phyloP scores from a whole-genome alignment of 2,329 filamentous ascomycete species.

The Escovopsis sp. region DNA sequence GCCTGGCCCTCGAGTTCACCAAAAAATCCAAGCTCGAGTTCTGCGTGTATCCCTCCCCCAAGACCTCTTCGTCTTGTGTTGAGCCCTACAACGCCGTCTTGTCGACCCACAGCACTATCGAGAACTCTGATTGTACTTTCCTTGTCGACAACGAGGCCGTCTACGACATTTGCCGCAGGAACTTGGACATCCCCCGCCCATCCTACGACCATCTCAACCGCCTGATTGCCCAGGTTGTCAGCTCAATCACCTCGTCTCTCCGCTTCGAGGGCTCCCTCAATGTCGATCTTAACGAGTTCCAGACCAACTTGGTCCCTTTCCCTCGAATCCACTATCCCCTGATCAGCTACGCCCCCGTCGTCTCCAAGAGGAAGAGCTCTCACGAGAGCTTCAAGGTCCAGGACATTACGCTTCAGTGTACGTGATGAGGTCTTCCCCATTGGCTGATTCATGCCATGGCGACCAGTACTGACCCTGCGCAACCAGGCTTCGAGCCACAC shows the following conservation, averaged over 20 bases:
- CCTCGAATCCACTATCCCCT: slow-evolving; percentile 62
- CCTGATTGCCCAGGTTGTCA: slow-evolving; percentile 59
- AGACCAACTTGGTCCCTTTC: slow-evolving; percentile 62
- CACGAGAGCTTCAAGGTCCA: slow-evolving; percentile 81
- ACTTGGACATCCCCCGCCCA: slow-evolving; percentile 53
- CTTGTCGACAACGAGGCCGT: slow-evolving; percentile 62
- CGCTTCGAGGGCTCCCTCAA: slow-evolving; percentile 61
- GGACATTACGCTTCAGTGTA: slow-evolving; percentile 62
- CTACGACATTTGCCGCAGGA: slow-evolving; percentile 61
- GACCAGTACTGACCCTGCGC: slow-evolving; percentile 11
- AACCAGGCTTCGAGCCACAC: slow-evolving; percentile 56
- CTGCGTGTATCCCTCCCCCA: slow-evolving; percentile 55
- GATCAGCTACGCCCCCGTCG: slow-evolving; percentile 58
- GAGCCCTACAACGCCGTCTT: slow-evolving; percentile 63
- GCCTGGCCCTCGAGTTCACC: slow-evolving; percentile 57
- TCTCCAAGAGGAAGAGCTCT: slow-evolving; percentile 59
- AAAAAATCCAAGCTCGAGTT: slow-evolving; percentile 70
- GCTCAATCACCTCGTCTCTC: slow-evolving; percentile 58
- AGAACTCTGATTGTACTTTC: slow-evolving; percentile 70
- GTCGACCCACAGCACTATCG: slow-evolving; percentile 60
- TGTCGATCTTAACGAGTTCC: slow-evolving; percentile 64
- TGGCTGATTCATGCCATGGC: too few relatives aligned
- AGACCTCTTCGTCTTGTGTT: slow-evolving; percentile 55
- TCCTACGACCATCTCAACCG: slow-evolving; percentile 60
- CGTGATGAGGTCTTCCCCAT: slow-evolving; percentile 13